Conservation (phyloP, 768 basidiomycete species). For the Boletus vermiculosoides region DNA sequence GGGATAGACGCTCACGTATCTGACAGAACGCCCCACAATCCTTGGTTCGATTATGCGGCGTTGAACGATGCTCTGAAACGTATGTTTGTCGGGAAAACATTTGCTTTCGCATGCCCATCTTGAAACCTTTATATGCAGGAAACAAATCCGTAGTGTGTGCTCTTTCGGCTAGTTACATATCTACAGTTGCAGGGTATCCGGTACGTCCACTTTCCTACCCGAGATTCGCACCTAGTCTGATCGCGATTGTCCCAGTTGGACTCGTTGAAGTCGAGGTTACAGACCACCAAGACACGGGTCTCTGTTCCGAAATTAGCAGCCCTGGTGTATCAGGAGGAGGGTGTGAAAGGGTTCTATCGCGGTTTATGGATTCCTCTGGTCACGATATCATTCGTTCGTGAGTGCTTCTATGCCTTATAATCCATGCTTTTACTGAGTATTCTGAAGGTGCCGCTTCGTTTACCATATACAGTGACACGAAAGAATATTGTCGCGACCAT, state of each 20-base stretch:
- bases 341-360: constrained; percentile 87
- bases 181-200: constrained; percentile 91
- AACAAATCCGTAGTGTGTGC: constrained; percentile 90
- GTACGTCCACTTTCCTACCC: constrained; percentile 34
- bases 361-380: constrained; percentile 90
- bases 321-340: constrained; percentile 79
- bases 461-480: constrained; percentile 85
- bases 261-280: constrained; percentile 89
- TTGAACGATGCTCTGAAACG: constrained; percentile 68
- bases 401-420: constrained; percentile 37
- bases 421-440: constrained; percentile 6
- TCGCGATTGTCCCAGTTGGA: constrained; percentile 60
- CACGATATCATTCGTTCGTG: constrained; percentile 95
- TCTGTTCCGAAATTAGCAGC: constrained; percentile 70
- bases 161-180: constrained; percentile 86
- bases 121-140: constrained; percentile 40
- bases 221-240: not conserved
- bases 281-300: constrained; percentile 75
- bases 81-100: constrained; percentile 34
- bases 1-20: constrained; percentile 21
- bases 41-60: constrained; percentile 59
- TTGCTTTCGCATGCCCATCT: not conserved
- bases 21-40: constrained; percentile 51
- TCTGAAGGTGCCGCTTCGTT: constrained; percentile 80
- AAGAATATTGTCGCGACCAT: constrained; percentile 64